These are phyloP conservation scores for Fusarium piperis DNA, from an alignment of 2,329 filamentous ascomycete genomes.

Conservation along the genomic window DNA sequence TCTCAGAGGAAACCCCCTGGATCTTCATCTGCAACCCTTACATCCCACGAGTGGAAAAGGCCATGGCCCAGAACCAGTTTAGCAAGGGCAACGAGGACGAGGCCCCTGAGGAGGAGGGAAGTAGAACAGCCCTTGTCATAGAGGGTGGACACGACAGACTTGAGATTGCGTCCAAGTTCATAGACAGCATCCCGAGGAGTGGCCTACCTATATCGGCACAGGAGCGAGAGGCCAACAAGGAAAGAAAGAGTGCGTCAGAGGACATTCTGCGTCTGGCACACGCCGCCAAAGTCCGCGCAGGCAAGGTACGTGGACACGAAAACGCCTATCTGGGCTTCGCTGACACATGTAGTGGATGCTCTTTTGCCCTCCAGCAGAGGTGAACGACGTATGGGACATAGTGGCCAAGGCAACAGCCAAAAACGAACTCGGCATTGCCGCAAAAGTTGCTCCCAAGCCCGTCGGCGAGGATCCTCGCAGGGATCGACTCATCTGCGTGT, in stretches of 20 bases:
- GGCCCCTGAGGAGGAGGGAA: slow-evolving; percentile 56
- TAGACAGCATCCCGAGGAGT: slow-evolving; percentile 56
- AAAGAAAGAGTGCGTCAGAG: slow-evolving; percentile 58
- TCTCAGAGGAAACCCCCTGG: slow-evolving; percentile 64
- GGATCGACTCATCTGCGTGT: slow-evolving; percentile 76
- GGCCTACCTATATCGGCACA: slow-evolving; percentile 49
- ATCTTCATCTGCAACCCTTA: slow-evolving; percentile 78
- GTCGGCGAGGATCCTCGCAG: slow-evolving; percentile 51
- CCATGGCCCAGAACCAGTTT: slow-evolving; percentile 46
- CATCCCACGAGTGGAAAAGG: slow-evolving; percentile 50
- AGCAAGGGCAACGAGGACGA: slow-evolving; percentile 60
- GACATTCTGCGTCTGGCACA: slow-evolving; percentile 71
- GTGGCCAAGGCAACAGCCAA: slow-evolving; percentile 74
- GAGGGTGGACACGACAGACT: slow-evolving; percentile 63
- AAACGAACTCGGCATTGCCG: slow-evolving; percentile 74
- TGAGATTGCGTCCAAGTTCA: slow-evolving; percentile 57
- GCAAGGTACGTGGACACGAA: slow-evolving; percentile 65
- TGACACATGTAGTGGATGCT: slow-evolving; percentile 74
- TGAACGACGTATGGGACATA: slow-evolving; percentile 72
- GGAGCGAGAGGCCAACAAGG: slow-evolving; percentile 59
- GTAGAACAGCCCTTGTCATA: slow-evolving; percentile 60
- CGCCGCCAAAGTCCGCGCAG: slow-evolving; percentile 65
- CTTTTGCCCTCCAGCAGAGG: slow-evolving; percentile 64
- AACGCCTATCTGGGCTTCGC: slow-evolving; percentile 22
- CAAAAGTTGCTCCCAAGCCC: slow-evolving; percentile 74